Evolutionary conservation across 352 stramenopile species (phyloP).

Genomic region (Salisapilia sapeloensis): DNA sequence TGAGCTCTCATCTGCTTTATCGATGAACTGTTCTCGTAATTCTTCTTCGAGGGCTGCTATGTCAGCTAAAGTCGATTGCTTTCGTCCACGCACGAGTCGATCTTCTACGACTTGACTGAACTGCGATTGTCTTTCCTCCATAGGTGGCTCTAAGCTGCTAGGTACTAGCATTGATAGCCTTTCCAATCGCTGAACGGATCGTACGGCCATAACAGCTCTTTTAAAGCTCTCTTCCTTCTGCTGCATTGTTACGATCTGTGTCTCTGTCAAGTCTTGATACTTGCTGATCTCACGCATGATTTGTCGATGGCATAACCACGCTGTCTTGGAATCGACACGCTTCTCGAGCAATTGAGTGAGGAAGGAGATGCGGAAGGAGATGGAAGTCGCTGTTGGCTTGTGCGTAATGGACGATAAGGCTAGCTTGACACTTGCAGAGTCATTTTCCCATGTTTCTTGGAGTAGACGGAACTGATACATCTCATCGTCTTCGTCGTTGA

Average conservation of each 20-base stretch:
- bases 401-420: slow-evolving; percentile 41
- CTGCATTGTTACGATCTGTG: slow-evolving; percentile 40
- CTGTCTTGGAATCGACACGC: slow-evolving; percentile 55
- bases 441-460: slow-evolving; percentile 44
- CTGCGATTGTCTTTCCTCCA: neutral
- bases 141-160: neutral
- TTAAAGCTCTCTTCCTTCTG: slow-evolving; percentile 57
- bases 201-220: slow-evolving; percentile 41
- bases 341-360: slow-evolving; percentile 41
- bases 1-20: slow-evolving; percentile 26
- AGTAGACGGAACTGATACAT: slow-evolving; percentile 55
- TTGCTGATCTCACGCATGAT: slow-evolving; percentile 62
- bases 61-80: slow-evolving; percentile 8
- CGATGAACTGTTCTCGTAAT: slow-evolving; percentile 40
- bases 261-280: slow-evolving; percentile 46
- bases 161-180: slow-evolving; percentile 3
- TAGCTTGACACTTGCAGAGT: slow-evolving; percentile 23
- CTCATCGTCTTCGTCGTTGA: slow-evolving; percentile 33
- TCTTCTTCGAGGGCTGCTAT: slow-evolving; percentile 41
- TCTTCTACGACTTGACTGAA: slow-evolving; percentile 4
- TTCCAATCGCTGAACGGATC: slow-evolving; percentile 21
- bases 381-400: slow-evolving; percentile 22
- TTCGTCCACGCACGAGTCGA: slow-evolving; percentile 24
- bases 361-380: slow-evolving; percentile 50
- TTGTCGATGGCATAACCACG: slow-evolving; percentile 61